Evolutionary conservation across 2,329 filamentous ascomycete species (phyloP), one percentile per base, ranked within the genome.

Genomic region (Ascocoryne sarcoides): DNA sequence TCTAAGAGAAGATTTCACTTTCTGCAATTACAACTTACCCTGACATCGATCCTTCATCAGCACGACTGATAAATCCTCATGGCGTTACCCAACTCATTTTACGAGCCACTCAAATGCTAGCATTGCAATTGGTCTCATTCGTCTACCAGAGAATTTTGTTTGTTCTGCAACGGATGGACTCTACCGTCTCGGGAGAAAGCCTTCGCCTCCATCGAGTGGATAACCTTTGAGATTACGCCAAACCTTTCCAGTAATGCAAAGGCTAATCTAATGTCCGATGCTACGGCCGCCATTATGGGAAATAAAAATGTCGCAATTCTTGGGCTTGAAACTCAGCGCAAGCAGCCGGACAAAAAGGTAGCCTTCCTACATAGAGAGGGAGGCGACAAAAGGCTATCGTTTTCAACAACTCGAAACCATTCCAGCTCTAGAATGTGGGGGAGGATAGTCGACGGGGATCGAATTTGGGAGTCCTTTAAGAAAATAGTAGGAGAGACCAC

Each of bases 111-210:
- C 28, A 32, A 9, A 10, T 38, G 36, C 36, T 38, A 10, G 14
- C 36, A 38, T 31, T 38, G 36, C 28, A 30, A 32, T 4, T 4
- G 15, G 15, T 16, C 15, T 5, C n/a, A 38, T 31, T 10, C 15
- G 5, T 4, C 4, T 4, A 16, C 14, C n/a, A 12, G 14, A 8
- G 36, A 32, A 7, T 38, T 38, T n/a, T 38, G 28, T 21, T 8
- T 14, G 5, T 5, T 8, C 12, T 38, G 36, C 36, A 38, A 32
- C 17, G 36, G 36, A 38, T 38, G 28, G 26, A 32, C 36, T n/a
- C 15, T 32, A 5, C 36, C 36, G 32, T 14, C 26, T n/a, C 26
- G 3, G 21, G 4, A 37, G 9, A 20, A 15, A 10, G 17, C n/a
- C 21, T 10, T n/a, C 7, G 19, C 5, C 4, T n/a, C 8, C 15